phyloP scores from a whole-genome alignment of 345 rosid genomes.

The Nasturtium officinale region DNA sequence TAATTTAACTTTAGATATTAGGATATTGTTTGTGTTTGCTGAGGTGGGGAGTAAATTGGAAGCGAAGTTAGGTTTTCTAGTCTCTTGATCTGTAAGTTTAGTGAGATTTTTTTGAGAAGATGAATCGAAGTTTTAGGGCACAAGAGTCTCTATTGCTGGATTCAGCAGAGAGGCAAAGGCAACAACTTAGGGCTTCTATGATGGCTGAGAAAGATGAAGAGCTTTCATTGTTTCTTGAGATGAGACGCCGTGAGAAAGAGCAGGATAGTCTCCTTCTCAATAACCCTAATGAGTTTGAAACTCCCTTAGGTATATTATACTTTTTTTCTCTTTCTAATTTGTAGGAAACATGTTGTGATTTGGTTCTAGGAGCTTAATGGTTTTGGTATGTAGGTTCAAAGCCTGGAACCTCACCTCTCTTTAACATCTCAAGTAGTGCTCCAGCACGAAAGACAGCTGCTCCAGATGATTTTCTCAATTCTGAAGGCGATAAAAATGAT shows the following conservation, averaged over 20 bases:
- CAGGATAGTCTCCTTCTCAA: conserved; percentile 61
- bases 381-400: conserved; percentile 59
- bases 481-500: conserved; percentile 90
- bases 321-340: not conserved
- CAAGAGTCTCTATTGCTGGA: conserved; percentile 77
- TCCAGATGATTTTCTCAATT: conserved; percentile 85
- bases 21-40: conserved; percentile 24
- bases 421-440: conserved; percentile 63
- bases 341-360: conserved; percentile 4
- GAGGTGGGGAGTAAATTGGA: conserved; percentile 43
- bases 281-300: conserved; percentile 66
- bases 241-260: conserved; percentile 86
- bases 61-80: conserved; percentile 46
- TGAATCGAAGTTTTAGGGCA: conserved; percentile 96
- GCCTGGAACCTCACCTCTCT: conserved; percentile 81
- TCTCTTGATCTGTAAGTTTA: conserved; percentile 42
- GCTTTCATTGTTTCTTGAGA: conserved; percentile 88
- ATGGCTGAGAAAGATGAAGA: conserved; percentile 94
- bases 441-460: conserved; percentile 62
- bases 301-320: conserved; percentile 61
- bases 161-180: conserved; percentile 73
- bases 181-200: conserved; percentile 76
- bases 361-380: not conserved
- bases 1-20: conserved; percentile 37
- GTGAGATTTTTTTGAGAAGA: conserved; percentile 25